Conservation (phyloP, 2,329 filamentous ascomycete genomes). For the Pestalotiopsis fici region DNA sequence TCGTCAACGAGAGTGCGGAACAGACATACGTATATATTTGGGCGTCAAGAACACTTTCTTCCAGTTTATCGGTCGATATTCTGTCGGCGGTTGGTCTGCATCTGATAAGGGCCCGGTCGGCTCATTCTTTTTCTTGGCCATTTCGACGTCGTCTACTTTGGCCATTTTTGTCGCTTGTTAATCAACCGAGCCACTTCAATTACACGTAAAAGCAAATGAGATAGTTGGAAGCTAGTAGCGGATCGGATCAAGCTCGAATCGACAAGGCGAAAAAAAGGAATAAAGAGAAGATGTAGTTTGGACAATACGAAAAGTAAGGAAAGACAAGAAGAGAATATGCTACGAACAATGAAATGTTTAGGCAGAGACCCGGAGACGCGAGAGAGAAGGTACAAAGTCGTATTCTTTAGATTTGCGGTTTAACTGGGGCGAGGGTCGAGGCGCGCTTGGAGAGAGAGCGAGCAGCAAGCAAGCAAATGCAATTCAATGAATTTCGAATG, state of each 20-base stretch:
- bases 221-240: neutral
- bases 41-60: constrained; percentile 32
- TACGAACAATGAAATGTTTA: constrained; percentile 3
- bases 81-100: constrained; percentile 23
- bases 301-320: neutral
- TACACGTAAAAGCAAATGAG: neutral
- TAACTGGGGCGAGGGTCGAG: neutral
- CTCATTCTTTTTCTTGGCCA: constrained; percentile 3
- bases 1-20: neutral
- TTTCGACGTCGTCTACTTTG: constrained; percentile 6
- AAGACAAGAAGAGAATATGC: neutral
- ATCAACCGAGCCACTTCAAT: neutral
- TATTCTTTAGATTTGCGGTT: neutral
- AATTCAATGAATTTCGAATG: neutral
- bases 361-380: neutral
- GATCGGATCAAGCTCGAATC: neutral
- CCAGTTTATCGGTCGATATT: constrained; percentile 35
- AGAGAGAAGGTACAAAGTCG: neutral
- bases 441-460: neutral
- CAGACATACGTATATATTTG: constrained; percentile 31
- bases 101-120: neutral
- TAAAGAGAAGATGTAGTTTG: neutral
- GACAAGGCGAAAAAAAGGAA: neutral
- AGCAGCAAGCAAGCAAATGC: neutral
- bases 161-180: neutral